Evolutionary conservation across 2,329 filamentous ascomycete species (phyloP), one percentile per base, ranked within the genome.

Genomic region (Chaetomium sp.): DNA sequence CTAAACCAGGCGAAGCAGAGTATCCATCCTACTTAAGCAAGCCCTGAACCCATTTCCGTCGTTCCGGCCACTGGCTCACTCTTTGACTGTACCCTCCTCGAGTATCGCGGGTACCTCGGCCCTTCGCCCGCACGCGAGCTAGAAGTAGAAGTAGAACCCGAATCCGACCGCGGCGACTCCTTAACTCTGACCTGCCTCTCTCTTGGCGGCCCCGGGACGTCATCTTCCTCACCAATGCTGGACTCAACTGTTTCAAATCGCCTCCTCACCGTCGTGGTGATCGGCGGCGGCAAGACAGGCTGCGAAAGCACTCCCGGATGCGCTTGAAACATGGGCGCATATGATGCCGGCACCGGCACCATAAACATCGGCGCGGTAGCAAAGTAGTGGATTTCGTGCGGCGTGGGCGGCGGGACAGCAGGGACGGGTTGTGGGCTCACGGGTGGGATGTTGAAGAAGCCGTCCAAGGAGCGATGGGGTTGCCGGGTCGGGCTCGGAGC

Each of bases 51-150:
- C 38, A 42, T 42, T n/a, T n/a, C 38, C 38, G 38, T n/a, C 38
- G 38, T 42, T n/a, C 38, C 38, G 16, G 13, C n/a, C 33, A 35
- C 69, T 38, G 80, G 79, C 69, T 83, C 81, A 66, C 81, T 83
- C 70, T 79, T 82, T 55, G 80, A 82, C 65, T 82, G 78, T 25
- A 79, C 74, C 45, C 80, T 76, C n/a, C 80, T 76, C 55, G 78
- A 81, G 65, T 82, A 81, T 62, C 68, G 55, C 49, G 74, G 70
- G 16, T 68, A 62, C 62, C 68, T 73, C 50, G 29, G 69, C 60
- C 64, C 70, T 47, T 49, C 23, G 27, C 10, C 29, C 12, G 29
- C 13, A 21, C n/a, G 25, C 45, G 4, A 38, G 19, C 25, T 12
- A 31, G 29, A 29, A 12, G n/a, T n/a, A n/a, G 8, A 35, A 31